These are phyloP conservation scores for Euphorbia peplus DNA, from an alignment of 345 rosid species.

Conservation along the genomic window DNA sequence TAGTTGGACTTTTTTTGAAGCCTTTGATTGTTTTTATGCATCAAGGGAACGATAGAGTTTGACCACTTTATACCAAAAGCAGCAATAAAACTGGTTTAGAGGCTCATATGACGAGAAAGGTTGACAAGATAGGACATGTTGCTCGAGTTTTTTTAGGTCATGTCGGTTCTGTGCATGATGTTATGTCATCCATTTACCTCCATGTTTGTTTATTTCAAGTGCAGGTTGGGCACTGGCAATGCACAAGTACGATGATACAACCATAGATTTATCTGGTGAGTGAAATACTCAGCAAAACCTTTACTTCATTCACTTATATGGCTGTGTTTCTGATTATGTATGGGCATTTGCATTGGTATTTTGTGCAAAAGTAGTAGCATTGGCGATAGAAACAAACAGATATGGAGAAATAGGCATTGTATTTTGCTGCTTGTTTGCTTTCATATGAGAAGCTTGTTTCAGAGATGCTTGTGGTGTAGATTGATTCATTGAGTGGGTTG, in stretches of 20 bases:
- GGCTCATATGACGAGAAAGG: not conserved
- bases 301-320: not conserved
- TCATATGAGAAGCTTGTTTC: not conserved
- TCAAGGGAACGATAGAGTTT: not conserved
- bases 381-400: not conserved
- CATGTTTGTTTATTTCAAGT: constrained; percentile 28
- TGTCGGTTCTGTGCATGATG: constrained; percentile 5
- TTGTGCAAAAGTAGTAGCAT: constrained; percentile 5
- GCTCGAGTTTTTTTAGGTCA: constrained; percentile 7
- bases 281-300: constrained; percentile 14
- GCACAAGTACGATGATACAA: constrained; percentile 44
- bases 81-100: not conserved
- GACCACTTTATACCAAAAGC: not conserved
- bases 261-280: constrained; percentile 73
- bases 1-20: not conserved
- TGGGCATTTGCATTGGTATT: not conserved
- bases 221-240: constrained; percentile 76
- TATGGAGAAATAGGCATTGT: too few relatives aligned
- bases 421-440: not conserved
- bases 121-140: too few relatives aligned
- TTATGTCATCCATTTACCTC: constrained; percentile 6
- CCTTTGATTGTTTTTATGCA: not conserved
- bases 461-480: not conserved
- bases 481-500: not conserved
- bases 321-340: not conserved